Evolutionary conservation across 345 rosid genomes (phyloP).

Genomic region (Brassica incana): DNA sequence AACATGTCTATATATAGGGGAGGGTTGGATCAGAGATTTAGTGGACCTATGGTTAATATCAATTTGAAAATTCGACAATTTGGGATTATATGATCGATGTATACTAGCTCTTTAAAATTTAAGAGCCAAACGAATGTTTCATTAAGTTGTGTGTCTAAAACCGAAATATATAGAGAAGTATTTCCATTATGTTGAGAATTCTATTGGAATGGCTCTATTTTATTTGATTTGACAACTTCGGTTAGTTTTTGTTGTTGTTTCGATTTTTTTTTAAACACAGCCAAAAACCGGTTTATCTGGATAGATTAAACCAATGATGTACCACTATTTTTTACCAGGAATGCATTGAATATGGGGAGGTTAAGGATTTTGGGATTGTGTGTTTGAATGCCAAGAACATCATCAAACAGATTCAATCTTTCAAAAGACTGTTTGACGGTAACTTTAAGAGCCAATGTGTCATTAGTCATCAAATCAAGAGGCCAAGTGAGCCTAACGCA

Average conservation of each 20-base stretch:
- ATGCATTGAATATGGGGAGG: slow-evolving; percentile 64
- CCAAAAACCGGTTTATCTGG: background rate
- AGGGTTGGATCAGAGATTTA: too few species aligned
- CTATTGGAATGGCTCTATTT: background rate
- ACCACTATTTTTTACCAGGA: slow-evolving; percentile 46
- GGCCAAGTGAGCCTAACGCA: slow-evolving; percentile 78
- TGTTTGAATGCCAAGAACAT: slow-evolving; percentile 57
- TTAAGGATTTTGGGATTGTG: slow-evolving; percentile 74
- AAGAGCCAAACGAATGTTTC: too few species aligned
- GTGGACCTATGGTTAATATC: too few species aligned
- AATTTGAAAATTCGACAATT: too few species aligned
- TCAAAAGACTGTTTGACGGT: slow-evolving; percentile 63
- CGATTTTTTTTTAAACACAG: too few species aligned
- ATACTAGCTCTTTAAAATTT: too few species aligned
- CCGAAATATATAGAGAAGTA: background rate
- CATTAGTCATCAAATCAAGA: slow-evolving; percentile 53
- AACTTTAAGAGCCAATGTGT: slow-evolving; percentile 46
- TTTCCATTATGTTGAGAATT: background rate
- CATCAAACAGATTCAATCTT: slow-evolving; percentile 55
- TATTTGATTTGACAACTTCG: too few species aligned
- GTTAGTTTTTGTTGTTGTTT: too few species aligned
- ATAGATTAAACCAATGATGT: background rate
- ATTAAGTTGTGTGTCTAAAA: background rate
- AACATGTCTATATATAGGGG: background rate
- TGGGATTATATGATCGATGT: too few species aligned